Evolutionary conservation across 805 yeast genomes (phyloP), one percentile per base, ranked within the genome.

Genomic region (Maudiozyma bulderi): DNA sequence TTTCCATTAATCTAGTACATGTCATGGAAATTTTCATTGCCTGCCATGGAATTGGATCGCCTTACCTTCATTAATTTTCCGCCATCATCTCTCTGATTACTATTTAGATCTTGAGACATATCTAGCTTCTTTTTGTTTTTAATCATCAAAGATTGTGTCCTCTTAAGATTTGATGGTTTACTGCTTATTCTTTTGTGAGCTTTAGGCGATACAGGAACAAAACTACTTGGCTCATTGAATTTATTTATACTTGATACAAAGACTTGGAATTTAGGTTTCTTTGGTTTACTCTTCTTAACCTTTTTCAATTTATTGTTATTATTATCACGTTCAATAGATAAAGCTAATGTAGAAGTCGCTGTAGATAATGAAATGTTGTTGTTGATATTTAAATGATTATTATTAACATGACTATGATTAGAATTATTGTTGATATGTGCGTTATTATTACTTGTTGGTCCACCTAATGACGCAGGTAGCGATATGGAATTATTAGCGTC

Each of bases 201-300:
- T 26, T 41, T 47, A 6, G 42, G 43, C 3, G 50, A 32, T 20
- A 45, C 14, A 9, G 50, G 47, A 1, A 48, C 20, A 20, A 47
- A 29, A 35, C 45, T 30, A 15, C 50, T 53, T 13, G 53, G 43
- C 14, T 55, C 54, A 48, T 59, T 64, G 50, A 65, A 65, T 38
- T 59, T 58, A 35, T 64, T 61, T 11, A 66, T 59, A 47, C 63
- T 60, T 7, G 69, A 64, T 31, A 65, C 67, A 41, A 65, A 63
- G 5, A 65, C 65, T 52, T 65, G 69, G 41, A 65, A 65, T 49
- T 64, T 62, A 8, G 66, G 64, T 48, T 64, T 61, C 48, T 58
- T 62, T 14, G 55, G 55, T 34, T 54, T 47, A 3, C 45, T 50
- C 42, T 55, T 58, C 40, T 59, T 62, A 9, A 50, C 52, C 43